phyloP scores from a whole-genome alignment of 805 yeast genomes.

The Yarrowia sp. region DNA sequence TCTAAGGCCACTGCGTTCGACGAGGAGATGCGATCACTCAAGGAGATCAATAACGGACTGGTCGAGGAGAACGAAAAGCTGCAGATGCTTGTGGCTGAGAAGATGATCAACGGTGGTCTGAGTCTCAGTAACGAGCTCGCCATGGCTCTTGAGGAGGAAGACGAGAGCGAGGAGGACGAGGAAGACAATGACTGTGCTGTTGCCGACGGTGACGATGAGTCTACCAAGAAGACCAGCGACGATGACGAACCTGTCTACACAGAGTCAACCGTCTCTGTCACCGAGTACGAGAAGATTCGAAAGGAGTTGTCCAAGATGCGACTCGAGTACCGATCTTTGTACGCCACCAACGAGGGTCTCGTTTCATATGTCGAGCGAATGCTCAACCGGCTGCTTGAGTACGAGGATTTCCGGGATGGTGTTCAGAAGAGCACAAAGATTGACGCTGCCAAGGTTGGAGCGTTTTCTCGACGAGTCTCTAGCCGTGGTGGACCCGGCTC shows the following conservation, averaged over 20 bases:
- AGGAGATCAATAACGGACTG: slow-evolving; percentile 32
- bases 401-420: slow-evolving; percentile 32
- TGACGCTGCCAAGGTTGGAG: slow-evolving; percentile 4
- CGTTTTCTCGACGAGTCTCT: slow-evolving; percentile 19
- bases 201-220: neutral
- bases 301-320: slow-evolving; percentile 30
- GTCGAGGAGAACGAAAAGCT: slow-evolving; percentile 39
- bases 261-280: neutral
- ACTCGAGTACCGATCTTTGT: slow-evolving; percentile 35
- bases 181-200: slow-evolving; percentile 14
- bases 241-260: neutral
- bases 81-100: slow-evolving; percentile 38
- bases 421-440: slow-evolving; percentile 24
- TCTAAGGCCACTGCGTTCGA: slow-evolving; percentile 32
- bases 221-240: neutral
- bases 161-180: slow-evolving; percentile 24
- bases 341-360: slow-evolving; percentile 37
- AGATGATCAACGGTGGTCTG: slow-evolving; percentile 34
- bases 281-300: slow-evolving; percentile 8
- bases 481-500: slow-evolving; percentile 22
- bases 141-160: slow-evolving; percentile 19
- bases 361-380: slow-evolving; percentile 37
- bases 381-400: slow-evolving; percentile 38
- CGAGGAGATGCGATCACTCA: slow-evolving; percentile 32
- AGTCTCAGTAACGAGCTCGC: slow-evolving; percentile 32